Evolutionary conservation across 2,329 filamentous ascomycete genomes (phyloP).

Genomic region (Aschersonia sp.): DNA sequence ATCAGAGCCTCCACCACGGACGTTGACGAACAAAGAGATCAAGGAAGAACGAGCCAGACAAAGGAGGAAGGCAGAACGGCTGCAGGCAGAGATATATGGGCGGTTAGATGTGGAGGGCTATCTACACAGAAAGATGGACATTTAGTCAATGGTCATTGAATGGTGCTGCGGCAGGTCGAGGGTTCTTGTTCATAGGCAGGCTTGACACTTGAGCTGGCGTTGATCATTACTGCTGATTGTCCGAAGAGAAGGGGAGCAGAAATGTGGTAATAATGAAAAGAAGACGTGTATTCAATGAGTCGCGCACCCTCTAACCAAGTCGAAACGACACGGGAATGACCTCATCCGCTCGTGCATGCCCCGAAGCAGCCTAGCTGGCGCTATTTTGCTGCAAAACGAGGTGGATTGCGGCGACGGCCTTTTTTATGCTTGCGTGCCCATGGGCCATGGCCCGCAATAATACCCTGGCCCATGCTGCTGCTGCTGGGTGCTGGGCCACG

Average conservation of each 20-base stretch:
- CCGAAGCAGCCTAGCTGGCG: not conserved
- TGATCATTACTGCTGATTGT: too few relatives aligned
- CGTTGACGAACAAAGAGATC: constrained; percentile 40
- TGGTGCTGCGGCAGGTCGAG: not conserved
- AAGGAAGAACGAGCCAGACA: constrained; percentile 28
- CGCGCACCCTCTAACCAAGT: not conserved
- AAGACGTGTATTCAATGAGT: too few relatives aligned
- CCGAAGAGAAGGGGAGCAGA: too few relatives aligned
- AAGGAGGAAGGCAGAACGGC: constrained; percentile 42
- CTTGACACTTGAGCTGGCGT: too few relatives aligned
- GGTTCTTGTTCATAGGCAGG: too few relatives aligned
- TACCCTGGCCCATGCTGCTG: too few relatives aligned
- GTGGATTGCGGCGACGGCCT: not conserved
- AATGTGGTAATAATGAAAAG: too few relatives aligned
- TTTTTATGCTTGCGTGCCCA: too few relatives aligned
- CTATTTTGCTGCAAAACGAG: not conserved
- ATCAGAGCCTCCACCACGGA: constrained; percentile 36
- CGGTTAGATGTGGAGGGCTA: constrained; percentile 66
- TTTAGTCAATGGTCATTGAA: not conserved
- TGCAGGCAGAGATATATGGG: constrained; percentile 60
- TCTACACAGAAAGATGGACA: constrained; percentile 30
- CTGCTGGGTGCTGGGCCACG: too few relatives aligned
- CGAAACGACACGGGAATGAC: not conserved
- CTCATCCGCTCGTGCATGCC: not conserved
- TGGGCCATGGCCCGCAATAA: too few relatives aligned